A percentile compares a stretch with the other conserved stretches of the same genome.
Conservation (phyloP, 331 rosid genomes). For the Acacia concinna region DNA sequence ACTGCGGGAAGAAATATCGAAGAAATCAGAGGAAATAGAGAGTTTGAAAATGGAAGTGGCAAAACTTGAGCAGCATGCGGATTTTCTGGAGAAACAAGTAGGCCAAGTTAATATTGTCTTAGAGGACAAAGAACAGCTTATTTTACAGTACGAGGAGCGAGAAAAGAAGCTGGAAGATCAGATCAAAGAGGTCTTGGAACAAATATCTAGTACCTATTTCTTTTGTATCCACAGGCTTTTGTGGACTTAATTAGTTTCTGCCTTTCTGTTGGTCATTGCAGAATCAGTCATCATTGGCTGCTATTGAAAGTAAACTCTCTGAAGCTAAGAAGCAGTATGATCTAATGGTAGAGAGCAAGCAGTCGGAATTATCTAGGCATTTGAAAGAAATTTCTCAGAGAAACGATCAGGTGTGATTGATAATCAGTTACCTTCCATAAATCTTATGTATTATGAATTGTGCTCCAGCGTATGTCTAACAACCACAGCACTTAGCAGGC, state of each 20-base stretch:
- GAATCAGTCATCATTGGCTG: slow-evolving; percentile 54
- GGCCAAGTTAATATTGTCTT: slow-evolving; percentile 42
- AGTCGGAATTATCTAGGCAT: slow-evolving; percentile 79
- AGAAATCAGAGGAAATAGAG: slow-evolving; percentile 63
- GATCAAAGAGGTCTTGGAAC: slow-evolving; percentile 60
- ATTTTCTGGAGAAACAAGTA: slow-evolving; percentile 58
- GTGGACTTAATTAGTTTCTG: neutral
- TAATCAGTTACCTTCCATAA: slow-evolving; percentile 26
- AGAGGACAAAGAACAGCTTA: slow-evolving; percentile 67
- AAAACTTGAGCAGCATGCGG: slow-evolving; percentile 54
- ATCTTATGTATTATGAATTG: neutral
- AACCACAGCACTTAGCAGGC: slow-evolving; percentile 55
- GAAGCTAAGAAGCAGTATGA: slow-evolving; percentile 81
- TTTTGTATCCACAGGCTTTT: slow-evolving; percentile 15
- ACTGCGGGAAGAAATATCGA: slow-evolving; percentile 61
- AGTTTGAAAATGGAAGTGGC: slow-evolving; percentile 52
- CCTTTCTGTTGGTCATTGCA: slow-evolving; percentile 44
- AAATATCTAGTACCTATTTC: slow-evolving; percentile 25
- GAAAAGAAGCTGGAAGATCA: slow-evolving; percentile 77
- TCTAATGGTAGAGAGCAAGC: slow-evolving; percentile 76
- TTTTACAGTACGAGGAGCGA: slow-evolving; percentile 54
- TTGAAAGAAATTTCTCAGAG: slow-evolving; percentile 89
- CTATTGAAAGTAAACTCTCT: slow-evolving; percentile 68
- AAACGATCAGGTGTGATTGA: slow-evolving; percentile 79
- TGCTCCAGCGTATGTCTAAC: slow-evolving; percentile 39